Conservation (phyloP, 352 stramenopile genomes). For the Elongisporangium prolatum region DNA sequence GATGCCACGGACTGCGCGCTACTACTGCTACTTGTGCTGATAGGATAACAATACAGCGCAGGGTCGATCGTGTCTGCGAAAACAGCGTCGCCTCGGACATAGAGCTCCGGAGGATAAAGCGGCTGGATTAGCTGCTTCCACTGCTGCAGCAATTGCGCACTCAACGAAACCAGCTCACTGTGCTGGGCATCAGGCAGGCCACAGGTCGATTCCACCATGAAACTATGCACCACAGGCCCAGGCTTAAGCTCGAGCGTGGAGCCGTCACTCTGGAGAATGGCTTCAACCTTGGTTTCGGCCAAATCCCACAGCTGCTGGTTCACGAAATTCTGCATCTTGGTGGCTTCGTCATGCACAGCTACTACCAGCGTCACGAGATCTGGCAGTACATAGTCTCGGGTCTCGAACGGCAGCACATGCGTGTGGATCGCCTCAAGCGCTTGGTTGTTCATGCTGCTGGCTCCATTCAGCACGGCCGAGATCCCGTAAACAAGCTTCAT, state of each 20-base stretch:
- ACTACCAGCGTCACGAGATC: background rate
- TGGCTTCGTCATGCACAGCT: background rate
- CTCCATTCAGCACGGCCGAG: background rate
- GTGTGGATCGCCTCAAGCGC: background rate
- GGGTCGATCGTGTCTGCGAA: background rate
- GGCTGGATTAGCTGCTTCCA: background rate
- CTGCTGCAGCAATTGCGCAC: background rate
- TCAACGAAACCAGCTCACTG: background rate
- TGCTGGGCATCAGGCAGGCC: background rate
- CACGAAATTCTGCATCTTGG: background rate
- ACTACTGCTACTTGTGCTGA: background rate
- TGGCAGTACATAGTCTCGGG: background rate
- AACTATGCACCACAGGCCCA: background rate
- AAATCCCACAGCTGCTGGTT: background rate
- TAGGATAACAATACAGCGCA: background rate
- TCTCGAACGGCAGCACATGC: background rate
- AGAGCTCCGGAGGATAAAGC: background rate
- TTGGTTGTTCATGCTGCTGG: background rate
- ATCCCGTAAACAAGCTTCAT: background rate
- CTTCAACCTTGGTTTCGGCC: background rate
- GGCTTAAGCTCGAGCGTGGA: background rate
- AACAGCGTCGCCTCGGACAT: background rate
- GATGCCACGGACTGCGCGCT: background rate
- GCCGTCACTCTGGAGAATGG: background rate
- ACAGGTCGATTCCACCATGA: background rate